phyloP scores from a whole-genome alignment of 208 protist genomes.

The Porcisia hertigi region DNA sequence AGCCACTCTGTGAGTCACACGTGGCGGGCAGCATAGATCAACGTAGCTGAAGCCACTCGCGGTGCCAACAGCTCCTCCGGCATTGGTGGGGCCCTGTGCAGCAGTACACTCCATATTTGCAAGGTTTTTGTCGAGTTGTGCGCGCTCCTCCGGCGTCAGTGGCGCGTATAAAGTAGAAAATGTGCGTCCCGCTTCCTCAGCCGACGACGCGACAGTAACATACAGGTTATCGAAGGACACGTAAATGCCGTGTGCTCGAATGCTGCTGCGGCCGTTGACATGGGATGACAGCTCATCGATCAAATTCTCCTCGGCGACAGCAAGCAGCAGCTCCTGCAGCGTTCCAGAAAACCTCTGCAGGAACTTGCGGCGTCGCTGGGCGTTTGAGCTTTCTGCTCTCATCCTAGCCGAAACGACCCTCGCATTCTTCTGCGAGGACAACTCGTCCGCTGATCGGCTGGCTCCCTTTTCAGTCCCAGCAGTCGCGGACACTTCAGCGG shows the following conservation, averaged over 20 bases:
- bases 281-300: background rate
- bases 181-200: conserved; percentile 25
- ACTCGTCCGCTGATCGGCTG: background rate
- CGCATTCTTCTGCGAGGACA: background rate
- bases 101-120: background rate
- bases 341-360: background rate
- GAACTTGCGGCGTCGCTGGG: background rate
- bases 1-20: background rate
- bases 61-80: background rate
- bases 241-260: conserved; percentile 35
- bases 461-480: background rate
- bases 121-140: background rate
- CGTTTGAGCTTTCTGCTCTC: background rate
- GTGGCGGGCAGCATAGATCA: background rate
- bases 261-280: background rate
- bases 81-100: background rate
- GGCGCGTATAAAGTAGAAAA: conserved; percentile 15
- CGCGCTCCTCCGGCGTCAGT: background rate
- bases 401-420: background rate
- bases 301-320: background rate
- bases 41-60: background rate
- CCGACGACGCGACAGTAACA: conserved; percentile 33
- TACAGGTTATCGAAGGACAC: conserved; percentile 31
- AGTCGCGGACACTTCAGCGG: background rate
- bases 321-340: background rate